phyloP scores from a whole-genome alignment of 2,329 filamentous ascomycete genomes.

The Colletotrichum sp. region DNA sequence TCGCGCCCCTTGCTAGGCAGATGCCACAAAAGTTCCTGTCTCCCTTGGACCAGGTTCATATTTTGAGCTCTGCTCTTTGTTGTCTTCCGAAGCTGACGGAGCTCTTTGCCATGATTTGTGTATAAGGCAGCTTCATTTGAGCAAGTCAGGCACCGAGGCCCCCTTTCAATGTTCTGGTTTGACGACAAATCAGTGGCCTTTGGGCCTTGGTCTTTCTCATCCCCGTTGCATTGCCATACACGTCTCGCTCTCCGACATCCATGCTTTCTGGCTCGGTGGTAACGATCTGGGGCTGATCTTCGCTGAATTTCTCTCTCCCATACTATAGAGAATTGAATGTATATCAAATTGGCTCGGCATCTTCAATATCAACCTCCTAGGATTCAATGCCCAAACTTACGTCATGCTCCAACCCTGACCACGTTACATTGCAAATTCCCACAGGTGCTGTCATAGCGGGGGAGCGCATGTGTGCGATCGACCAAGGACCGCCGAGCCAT shows the following conservation, averaged over 20 bases:
- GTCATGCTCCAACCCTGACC: slow-evolving; percentile 4
- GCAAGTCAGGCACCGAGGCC: background rate
- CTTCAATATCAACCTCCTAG: background rate
- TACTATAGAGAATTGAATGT: background rate
- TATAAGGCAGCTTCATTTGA: background rate
- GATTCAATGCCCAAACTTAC: background rate
- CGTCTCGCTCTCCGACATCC: background rate
- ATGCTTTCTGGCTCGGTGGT: background rate
- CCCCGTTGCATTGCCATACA: background rate
- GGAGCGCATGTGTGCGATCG: background rate
- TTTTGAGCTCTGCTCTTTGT: background rate
- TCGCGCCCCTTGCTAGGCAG: background rate
- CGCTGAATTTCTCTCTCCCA: background rate
- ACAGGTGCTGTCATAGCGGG: slow-evolving; percentile 18
- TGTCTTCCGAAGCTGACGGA: background rate
- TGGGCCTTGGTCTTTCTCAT: background rate
- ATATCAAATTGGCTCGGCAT: background rate
- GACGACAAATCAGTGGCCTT: background rate
- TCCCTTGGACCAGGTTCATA: background rate
- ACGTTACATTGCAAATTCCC: slow-evolving; percentile 8
- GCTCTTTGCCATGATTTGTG: background rate
- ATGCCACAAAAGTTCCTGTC: background rate
- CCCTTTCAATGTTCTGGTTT: background rate
- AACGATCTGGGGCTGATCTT: background rate
- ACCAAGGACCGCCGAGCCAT: background rate